Conservation (phyloP, 75 land plant species). For the Pinus albicaulis region DNA sequence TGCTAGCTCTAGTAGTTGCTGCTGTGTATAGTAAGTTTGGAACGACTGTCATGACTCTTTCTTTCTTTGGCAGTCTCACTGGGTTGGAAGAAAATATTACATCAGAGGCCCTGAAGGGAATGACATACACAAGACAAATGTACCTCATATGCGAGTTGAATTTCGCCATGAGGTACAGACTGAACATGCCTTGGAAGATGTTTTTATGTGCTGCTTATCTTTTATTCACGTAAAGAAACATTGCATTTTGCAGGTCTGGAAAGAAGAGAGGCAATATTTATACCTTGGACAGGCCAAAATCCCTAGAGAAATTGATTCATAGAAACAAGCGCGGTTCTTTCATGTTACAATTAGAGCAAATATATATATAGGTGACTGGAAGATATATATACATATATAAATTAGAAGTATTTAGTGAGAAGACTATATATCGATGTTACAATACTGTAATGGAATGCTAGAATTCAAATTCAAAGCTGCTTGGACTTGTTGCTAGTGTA, state of each 20-base stretch:
- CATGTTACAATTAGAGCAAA: too few relatives aligned
- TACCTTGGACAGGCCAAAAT: constrained; percentile 29
- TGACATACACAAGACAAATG: constrained; percentile 52
- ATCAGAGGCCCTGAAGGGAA: constrained; percentile 49
- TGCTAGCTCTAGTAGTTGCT: background rate
- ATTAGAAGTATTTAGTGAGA: too few relatives aligned
- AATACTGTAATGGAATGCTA: too few relatives aligned
- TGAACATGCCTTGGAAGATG: background rate
- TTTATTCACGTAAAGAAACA: background rate
- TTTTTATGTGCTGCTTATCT: background rate
- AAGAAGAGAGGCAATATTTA: constrained; percentile 43
- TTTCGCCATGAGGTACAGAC: constrained; percentile 44
- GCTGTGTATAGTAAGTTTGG: background rate
- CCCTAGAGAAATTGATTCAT: constrained; percentile 9
- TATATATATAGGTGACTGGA: too few relatives aligned
- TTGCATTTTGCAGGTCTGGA: constrained; percentile 29
- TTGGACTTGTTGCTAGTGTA: too few relatives aligned
- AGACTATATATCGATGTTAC: too few relatives aligned
- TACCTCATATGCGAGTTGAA: constrained; percentile 51
- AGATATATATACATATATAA: too few relatives aligned
- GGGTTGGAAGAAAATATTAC: constrained; percentile 41
- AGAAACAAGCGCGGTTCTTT: too few relatives aligned
- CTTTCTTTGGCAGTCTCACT: constrained; percentile 26
- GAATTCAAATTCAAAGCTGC: too few relatives aligned
- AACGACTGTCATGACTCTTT: background rate